Conservation (phyloP, 495 filamentous ascomycete genomes). For the Aspergillus nanangensis region DNA sequence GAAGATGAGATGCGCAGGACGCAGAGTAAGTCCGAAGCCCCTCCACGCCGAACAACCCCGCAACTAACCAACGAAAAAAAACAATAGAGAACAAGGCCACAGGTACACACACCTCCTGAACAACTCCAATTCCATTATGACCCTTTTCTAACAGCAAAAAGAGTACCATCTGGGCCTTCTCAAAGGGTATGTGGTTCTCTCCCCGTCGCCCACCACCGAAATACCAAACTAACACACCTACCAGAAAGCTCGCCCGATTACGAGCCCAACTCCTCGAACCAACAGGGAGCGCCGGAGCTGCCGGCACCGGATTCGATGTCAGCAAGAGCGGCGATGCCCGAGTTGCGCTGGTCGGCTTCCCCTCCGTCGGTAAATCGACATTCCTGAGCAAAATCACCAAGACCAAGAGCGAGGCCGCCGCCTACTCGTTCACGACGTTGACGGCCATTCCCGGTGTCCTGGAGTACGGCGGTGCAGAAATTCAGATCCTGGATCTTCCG, state of each 20-base stretch:
- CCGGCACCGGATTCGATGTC: conserved; percentile 88
- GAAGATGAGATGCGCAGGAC: conserved; percentile 99
- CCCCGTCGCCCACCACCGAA: neutral
- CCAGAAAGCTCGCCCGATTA: conserved; percentile 90
- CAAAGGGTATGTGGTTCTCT: conserved; percentile 66
- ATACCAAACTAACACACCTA: neutral
- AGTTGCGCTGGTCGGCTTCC: conserved; percentile 96
- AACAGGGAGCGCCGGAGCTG: conserved; percentile 69
- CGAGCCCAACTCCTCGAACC: conserved; percentile 95
- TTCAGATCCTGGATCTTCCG: conserved; percentile 95
- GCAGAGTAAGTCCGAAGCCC: conserved; percentile 63
- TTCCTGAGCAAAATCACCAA: conserved; percentile 99
- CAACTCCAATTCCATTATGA: neutral
- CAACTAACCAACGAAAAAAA: conserved; percentile 25
- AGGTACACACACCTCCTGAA: conserved; percentile 48
- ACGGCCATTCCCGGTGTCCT: conserved; percentile 97
- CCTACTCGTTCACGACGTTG: conserved; percentile 96
- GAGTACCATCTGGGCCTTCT: conserved; percentile 98
- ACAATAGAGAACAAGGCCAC: conserved; percentile 96
- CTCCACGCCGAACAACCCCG: conserved; percentile 17
- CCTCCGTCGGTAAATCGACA: conserved; percentile 97
- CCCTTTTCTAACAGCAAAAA: conserved; percentile 29
- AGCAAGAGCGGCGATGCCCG: conserved; percentile 96
- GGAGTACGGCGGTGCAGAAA: conserved; percentile 97
- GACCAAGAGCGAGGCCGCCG: conserved; percentile 92